phyloP scores from a whole-genome alignment of 2,329 filamentous ascomycete species.

The Coleophoma crateriformis region DNA sequence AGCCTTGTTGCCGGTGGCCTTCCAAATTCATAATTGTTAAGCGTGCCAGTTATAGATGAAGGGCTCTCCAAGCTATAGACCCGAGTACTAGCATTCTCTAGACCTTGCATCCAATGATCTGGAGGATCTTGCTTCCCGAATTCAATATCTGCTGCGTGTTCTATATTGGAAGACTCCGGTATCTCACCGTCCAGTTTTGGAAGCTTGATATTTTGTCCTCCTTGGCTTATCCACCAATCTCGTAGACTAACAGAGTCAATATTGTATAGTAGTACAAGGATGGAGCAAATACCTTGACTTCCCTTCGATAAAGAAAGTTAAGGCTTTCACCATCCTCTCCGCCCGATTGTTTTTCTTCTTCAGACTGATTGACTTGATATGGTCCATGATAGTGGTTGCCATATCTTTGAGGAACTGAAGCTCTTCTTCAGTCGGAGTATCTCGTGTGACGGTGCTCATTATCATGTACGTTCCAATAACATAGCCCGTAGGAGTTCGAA shows the following conservation, averaged over 20 bases:
- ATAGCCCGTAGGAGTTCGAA: neutral
- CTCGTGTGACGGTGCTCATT: conserved; percentile 46
- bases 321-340: conserved; percentile 42
- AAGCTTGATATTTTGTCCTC: neutral
- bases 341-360: conserved; percentile 42
- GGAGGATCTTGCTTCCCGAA: neutral
- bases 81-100: too few species aligned
- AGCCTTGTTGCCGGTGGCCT: too few species aligned
- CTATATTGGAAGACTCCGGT: neutral
- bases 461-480: conserved; percentile 56
- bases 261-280: too few species aligned
- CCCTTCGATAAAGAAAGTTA: conserved; percentile 44
- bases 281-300: conserved; percentile 21
- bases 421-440: conserved; percentile 40
- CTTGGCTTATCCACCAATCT: conserved; percentile 1
- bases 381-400: conserved; percentile 47
- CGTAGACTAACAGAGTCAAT: conserved; percentile 1
- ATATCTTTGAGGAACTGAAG: conserved; percentile 50
- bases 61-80: too few species aligned
- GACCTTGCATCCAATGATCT: neutral
- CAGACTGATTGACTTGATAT: conserved; percentile 48
- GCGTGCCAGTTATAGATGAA: too few species aligned
- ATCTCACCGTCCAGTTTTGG: neutral
- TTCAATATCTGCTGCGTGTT: neutral
- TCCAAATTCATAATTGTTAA: too few species aligned